A percentile compares a stretch with the other conserved stretches of the same genome.
phyloP scores from a whole-genome alignment of 768 basidiomycete genomes.

The Phaeotremella fagi region DNA sequence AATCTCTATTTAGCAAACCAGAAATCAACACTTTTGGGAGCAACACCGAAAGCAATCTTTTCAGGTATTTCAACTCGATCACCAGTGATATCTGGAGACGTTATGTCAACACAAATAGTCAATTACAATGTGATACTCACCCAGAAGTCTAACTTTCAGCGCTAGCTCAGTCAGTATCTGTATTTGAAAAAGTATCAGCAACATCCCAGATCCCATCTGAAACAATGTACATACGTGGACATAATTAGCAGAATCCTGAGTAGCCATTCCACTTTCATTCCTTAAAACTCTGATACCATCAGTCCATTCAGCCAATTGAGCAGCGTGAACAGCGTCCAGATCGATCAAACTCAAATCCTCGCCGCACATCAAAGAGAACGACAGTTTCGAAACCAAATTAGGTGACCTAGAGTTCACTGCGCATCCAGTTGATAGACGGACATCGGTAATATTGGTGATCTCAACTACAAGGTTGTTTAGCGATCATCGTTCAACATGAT shows the following conservation, averaged over 20 bases:
- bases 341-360: slow-evolving; percentile 35
- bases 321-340: slow-evolving; percentile 36
- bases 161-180: slow-evolving; percentile 41
- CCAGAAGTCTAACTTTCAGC: slow-evolving; percentile 26
- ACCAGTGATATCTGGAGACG: slow-evolving; percentile 39
- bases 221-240: slow-evolving; percentile 25
- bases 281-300: slow-evolving; percentile 35
- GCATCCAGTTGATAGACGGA: slow-evolving; percentile 22
- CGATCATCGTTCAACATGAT: not conserved
- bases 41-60: slow-evolving; percentile 27
- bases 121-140: not conserved
- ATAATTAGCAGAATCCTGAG: slow-evolving; percentile 24
- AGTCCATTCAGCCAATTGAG: slow-evolving; percentile 42
- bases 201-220: no score
- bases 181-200: no score
- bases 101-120: not conserved
- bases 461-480: slow-evolving; percentile 22
- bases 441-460: slow-evolving; percentile 19
- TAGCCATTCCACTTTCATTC: slow-evolving; percentile 35
- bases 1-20: slow-evolving; percentile 33
- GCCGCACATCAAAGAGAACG: slow-evolving; percentile 36
- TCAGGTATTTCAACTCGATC: slow-evolving; percentile 43
- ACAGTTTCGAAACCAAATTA: slow-evolving; percentile 27
- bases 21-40: slow-evolving; percentile 38
- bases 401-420: slow-evolving; percentile 36